Evolutionary conservation across 106 monocot genomes (phyloP), one percentile per base, ranked within the genome.

Genomic region (Amphibolis antarctica): DNA sequence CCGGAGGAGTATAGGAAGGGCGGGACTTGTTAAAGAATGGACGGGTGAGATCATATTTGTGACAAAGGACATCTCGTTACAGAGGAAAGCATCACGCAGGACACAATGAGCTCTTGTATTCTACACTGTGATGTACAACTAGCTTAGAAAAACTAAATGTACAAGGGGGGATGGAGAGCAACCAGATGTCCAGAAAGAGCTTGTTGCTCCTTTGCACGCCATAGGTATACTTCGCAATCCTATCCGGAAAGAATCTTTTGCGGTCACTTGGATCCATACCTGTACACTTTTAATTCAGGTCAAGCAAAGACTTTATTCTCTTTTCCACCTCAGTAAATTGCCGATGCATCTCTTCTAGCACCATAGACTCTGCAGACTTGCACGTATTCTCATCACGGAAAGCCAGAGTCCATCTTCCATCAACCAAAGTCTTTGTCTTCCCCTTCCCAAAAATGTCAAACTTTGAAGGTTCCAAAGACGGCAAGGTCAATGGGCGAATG

Each of bases 391-490:
- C 89, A 55, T 83, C 84, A 22, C 57, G 76, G 80, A 96, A 96
- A 28, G 90, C 96, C 20, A 96, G 66, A 10, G 96, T 96, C 96
- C 96, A 96, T 71, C 96, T 79, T 12, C 96, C 96, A 69, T 96
- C 90, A 19, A 90, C 82, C 59, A 96, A 64, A 68, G 71, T 63
- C 66, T 90, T 86, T 18, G 71, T n/a, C 54, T 83, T 93, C 13
- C 63, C 65, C 62, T 66, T 80, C 1, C 66, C 58, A 1, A 66
- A 55, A 10, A 17, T 30, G 55, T 74, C 59, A 44, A 55, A 61
- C 55, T 80, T 85, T 17, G 57, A 69, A 27, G 76, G 67, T 21
- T 89, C 93, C 59, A 74, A 42, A 61, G 60, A 65, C 3, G 86
- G 84, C 29, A 85, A 66, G 42, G 65, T 80, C 26, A 80, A 80